Percentiles rank a stretch among this genome's conserved stretches.
These are phyloP conservation scores for Otatea glauca DNA, from an alignment of 176 grass and related monocot species.

Conservation along the genomic window DNA sequence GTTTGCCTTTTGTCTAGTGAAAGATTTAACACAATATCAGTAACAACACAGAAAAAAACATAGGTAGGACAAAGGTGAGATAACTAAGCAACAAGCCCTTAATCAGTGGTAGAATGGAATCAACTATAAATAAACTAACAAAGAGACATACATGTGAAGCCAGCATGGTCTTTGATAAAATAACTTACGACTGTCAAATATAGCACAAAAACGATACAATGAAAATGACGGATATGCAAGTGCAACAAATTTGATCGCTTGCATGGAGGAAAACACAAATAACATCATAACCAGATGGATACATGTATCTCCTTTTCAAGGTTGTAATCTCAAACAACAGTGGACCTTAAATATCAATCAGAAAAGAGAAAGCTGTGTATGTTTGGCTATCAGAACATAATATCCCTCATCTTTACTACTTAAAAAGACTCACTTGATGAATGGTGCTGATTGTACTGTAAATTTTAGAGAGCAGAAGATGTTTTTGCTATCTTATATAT, in stretches of 20 bases:
- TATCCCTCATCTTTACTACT: too few species aligned
- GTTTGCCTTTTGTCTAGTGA: constrained; percentile 63
- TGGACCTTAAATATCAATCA: not conserved
- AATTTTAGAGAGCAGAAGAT: too few species aligned
- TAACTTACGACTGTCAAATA: not conserved
- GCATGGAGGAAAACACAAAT: constrained; percentile 6
- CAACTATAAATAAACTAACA: not conserved
- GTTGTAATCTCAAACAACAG: not conserved
- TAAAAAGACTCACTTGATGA: too few species aligned
- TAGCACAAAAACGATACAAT: not conserved
- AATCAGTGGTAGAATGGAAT: not conserved
- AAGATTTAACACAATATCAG: constrained; percentile 27
- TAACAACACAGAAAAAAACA: not conserved
- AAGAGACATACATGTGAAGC: not conserved
- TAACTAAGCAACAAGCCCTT: not conserved
- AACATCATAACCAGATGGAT: not conserved
- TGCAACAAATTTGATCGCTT: not conserved
- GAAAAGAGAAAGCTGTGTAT: not conserved
- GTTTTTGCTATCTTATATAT: too few species aligned
- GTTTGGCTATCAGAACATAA: too few species aligned
- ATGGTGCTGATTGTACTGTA: too few species aligned
- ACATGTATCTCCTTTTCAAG: not conserved
- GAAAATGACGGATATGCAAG: not conserved
- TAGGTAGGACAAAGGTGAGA: not conserved
- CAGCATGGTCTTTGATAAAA: not conserved